Conservation (phyloP, 192 early-diverging fungal genomes). For the Helicostylum pulchrum region DNA sequence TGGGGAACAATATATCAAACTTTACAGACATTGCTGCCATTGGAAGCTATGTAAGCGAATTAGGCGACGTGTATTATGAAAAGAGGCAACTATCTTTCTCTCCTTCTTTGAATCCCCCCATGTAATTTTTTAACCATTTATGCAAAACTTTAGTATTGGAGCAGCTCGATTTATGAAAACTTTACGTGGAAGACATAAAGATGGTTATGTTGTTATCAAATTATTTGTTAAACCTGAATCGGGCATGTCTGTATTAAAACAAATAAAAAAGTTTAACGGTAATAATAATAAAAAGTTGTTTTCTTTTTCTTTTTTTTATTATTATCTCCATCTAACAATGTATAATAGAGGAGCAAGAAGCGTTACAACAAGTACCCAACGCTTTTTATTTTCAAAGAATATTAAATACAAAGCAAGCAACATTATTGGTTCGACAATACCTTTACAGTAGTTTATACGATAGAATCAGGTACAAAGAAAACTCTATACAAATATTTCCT, state of each 20-base stretch:
- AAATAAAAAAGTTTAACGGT: constrained; percentile 60
- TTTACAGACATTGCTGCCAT: constrained; percentile 62
- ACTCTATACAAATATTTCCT: too few species aligned
- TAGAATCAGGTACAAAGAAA: constrained; percentile 78
- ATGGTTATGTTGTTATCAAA: constrained; percentile 85
- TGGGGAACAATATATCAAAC: constrained; percentile 74
- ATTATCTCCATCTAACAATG: too few species aligned
- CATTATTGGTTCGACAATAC: constrained; percentile 86
- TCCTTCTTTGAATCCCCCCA: too few species aligned
- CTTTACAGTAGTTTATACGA: constrained; percentile 94
- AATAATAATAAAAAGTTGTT: not conserved
- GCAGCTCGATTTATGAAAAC: constrained; percentile 95
- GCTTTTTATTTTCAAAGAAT: constrained; percentile 76
- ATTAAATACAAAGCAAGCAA: constrained; percentile 86
- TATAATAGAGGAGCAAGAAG: constrained; percentile 58
- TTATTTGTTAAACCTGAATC: constrained; percentile 88
- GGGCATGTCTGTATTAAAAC: constrained; percentile 50
- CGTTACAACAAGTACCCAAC: constrained; percentile 68
- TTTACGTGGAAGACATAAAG: constrained; percentile 75
- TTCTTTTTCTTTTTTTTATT: not conserved
- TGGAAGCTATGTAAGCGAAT: constrained; percentile 72
- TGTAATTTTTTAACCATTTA: not conserved
- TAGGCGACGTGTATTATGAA: constrained; percentile 69
- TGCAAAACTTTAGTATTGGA: constrained; percentile 62
- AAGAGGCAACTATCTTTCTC: constrained; percentile 48